These are phyloP conservation scores for Alternaria incomplexa DNA, from an alignment of 2,329 filamentous ascomycete genomes.

Conservation along the genomic window DNA sequence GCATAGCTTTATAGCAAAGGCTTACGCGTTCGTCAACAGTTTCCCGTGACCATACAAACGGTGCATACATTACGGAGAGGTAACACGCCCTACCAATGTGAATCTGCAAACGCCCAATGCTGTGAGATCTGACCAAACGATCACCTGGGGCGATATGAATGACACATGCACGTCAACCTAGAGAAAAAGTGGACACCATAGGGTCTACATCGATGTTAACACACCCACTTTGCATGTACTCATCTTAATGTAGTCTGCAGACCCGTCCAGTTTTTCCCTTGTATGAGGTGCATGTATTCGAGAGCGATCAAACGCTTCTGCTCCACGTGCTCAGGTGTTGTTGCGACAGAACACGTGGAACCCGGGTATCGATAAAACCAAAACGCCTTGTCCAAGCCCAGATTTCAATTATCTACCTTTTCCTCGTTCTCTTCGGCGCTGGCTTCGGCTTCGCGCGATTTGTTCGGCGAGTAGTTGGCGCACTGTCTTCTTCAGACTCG, in stretches of 20 bases:
- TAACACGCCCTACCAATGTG: not conserved
- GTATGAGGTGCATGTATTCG: not conserved
- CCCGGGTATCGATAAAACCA: not conserved
- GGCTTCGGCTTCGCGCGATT: constrained; percentile 34
- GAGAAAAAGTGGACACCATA: too few relatives aligned
- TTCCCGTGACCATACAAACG: not conserved
- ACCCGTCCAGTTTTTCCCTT: too few relatives aligned
- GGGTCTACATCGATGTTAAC: too few relatives aligned
- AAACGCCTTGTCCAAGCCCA: not conserved
- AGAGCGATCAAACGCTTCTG: not conserved
- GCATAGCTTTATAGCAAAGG: not conserved
- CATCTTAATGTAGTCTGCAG: too few relatives aligned
- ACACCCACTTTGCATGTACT: too few relatives aligned
- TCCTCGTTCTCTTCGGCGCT: constrained; percentile 39
- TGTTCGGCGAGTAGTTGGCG: constrained; percentile 42
- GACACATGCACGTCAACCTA: not conserved
- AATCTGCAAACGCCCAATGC: not conserved
- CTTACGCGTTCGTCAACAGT: not conserved
- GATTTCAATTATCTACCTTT: constrained; percentile 11
- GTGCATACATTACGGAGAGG: not conserved
- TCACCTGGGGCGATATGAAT: not conserved
- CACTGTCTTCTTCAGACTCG: constrained; percentile 42
- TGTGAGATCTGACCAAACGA: not conserved
- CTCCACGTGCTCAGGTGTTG: not conserved
- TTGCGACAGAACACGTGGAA: not conserved